Evolutionary conservation across 2,329 filamentous ascomycete species (phyloP), one percentile per base, ranked within the genome.

Genomic region (Amauroascus niger): DNA sequence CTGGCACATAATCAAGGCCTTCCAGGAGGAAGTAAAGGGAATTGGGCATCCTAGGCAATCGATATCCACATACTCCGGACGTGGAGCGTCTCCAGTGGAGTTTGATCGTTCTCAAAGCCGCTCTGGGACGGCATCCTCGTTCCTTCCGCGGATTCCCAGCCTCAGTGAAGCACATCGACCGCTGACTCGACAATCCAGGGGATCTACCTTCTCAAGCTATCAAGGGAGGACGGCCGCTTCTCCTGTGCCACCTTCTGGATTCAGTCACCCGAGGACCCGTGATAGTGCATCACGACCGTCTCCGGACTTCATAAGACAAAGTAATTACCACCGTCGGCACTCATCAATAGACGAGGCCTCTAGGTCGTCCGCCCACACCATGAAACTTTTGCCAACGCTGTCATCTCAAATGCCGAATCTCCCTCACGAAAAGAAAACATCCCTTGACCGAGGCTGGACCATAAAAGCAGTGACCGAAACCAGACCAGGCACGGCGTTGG

Each of bases 1-100:
- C 1, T 97, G 91, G 91, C 88, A 96, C 70, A 95, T 93, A 70
- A 90, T 97, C 68, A 95, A 95, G 69, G 76, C 82, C 2, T 78
- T 97, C 58, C 91, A 97, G 66, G 87, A 95, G 63, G 88, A 96
- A 68, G 83, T 93, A 40, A 84, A 80, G 58, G 78, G 79, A 43
- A 70, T 80, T 71, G 63, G 81, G 71, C 71, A 65, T 55, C 64
- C 62, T 54, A 66, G 60, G 55, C 60, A 64, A 43, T 69, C 67
- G 18, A 54, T 62, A 20, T 71, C 74, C 1, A 67, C 70, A 43
- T 72, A 72, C 53, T 73, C 73, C 26, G 67, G 64, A n/a, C 64
- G 62, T 44, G 69, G 70, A 49, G 68, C 65, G 18, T 66, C 72
- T 7, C 58, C 65, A 18, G 69, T 69, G 33, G 76, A 79, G 47